Conservation (phyloP, 2,329 filamentous ascomycete genomes). For the Exophiala phaeomuriformis region DNA sequence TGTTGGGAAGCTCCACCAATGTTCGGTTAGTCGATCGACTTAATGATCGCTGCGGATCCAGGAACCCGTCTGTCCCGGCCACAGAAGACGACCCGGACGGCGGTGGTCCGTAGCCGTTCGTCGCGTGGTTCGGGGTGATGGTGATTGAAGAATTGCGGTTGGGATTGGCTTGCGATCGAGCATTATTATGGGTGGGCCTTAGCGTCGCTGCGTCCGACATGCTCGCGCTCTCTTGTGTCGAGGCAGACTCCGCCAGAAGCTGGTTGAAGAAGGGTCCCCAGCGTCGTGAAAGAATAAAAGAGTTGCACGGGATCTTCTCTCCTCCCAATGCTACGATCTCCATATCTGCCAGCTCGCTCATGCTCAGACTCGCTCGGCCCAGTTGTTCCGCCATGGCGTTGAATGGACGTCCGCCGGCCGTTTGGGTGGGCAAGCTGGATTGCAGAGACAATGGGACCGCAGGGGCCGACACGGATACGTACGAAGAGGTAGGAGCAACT, state of each 20-base stretch:
- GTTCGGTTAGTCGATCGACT: constrained; percentile 26
- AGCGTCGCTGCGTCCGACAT: constrained; percentile 66
- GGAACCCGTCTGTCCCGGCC: constrained; percentile 7
- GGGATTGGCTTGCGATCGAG: constrained; percentile 36
- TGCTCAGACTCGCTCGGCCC: constrained; percentile 67
- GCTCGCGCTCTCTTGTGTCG: constrained; percentile 50
- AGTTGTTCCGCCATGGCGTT: constrained; percentile 75
- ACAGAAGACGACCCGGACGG: not conserved
- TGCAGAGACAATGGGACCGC: constrained; percentile 50
- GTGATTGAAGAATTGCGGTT: constrained; percentile 70
- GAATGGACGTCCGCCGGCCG: constrained; percentile 68
- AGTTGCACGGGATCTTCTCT: constrained; percentile 89
- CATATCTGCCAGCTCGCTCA: constrained; percentile 92
- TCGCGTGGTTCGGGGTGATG: constrained; percentile 57
- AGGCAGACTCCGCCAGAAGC: constrained; percentile 69
- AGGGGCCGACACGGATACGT: constrained; percentile 73
- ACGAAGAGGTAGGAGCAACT: constrained; percentile 68
- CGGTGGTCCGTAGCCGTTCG: constrained; percentile 24
- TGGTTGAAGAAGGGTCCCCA: constrained; percentile 98
- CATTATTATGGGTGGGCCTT: constrained; percentile 48
- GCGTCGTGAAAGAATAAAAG: constrained; percentile 72
- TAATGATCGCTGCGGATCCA: constrained; percentile 24
- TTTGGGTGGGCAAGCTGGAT: constrained; percentile 38
- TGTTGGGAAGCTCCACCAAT: constrained; percentile 46
- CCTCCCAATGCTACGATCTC: constrained; percentile 87